These are phyloP conservation scores for Sonneratia alba DNA, from an alignment of 345 rosid genomes.

Conservation along the genomic window DNA sequence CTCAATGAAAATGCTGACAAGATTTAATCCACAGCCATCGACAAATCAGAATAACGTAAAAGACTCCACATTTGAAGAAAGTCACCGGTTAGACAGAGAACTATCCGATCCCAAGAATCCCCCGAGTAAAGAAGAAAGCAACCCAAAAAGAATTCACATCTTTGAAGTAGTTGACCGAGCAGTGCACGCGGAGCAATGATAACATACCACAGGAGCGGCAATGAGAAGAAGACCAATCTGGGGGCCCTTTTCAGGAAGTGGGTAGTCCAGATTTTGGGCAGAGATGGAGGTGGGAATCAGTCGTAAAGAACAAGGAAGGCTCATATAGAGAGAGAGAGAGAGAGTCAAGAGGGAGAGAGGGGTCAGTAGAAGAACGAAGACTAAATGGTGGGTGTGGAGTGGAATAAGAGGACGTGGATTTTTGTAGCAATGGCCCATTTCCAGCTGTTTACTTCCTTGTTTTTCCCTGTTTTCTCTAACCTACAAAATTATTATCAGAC, in stretches of 20 bases:
- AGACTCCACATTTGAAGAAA: background rate
- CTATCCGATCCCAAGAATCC: background rate
- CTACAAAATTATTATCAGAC: background rate
- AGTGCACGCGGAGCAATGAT: background rate
- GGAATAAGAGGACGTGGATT: conserved; percentile 5
- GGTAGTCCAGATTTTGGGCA: conserved; percentile 18
- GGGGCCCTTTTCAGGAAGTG: conserved; percentile 12
- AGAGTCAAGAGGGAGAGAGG: background rate
- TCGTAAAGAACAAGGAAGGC: conserved; percentile 43
- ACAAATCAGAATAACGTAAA: background rate
- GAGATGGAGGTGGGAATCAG: conserved; percentile 14
- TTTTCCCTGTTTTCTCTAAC: background rate
- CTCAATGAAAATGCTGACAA: background rate
- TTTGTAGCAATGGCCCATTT: conserved; percentile 27
- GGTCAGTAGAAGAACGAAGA: conserved; percentile 7
- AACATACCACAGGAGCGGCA: background rate
- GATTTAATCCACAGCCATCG: background rate
- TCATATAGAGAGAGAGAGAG: background rate
- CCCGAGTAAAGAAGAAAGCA: background rate
- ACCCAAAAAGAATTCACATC: background rate
- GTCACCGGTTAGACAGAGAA: background rate
- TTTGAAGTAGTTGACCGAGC: background rate
- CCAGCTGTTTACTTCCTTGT: conserved; percentile 12
- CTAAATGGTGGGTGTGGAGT: conserved; percentile 24
- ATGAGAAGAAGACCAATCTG: background rate